Conservation (phyloP, 306 rosid genomes). For the Castanospermum australe region DNA sequence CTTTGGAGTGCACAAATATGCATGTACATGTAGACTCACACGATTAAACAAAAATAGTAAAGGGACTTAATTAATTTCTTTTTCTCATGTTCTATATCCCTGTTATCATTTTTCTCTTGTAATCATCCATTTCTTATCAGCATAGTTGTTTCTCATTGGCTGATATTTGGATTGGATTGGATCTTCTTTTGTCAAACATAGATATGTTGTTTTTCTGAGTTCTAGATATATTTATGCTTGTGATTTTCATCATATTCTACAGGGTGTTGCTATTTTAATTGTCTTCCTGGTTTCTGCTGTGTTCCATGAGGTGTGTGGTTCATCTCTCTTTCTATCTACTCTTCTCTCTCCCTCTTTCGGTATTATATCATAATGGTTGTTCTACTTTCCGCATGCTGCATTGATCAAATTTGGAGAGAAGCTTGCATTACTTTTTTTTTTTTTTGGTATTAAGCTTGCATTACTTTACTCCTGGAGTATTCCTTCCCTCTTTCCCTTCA, state of each 20-base stretch:
- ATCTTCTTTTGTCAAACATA: background rate
- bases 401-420: background rate
- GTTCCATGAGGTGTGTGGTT: conserved; percentile 81
- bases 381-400: conserved; percentile 22
- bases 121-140: background rate
- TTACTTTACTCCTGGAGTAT: background rate
- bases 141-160: background rate
- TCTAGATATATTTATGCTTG: conserved; percentile 2
- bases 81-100: background rate
- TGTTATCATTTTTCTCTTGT: background rate
- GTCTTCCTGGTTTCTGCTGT: conserved; percentile 84
- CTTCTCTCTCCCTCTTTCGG: background rate
- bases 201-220: conserved; percentile 3
- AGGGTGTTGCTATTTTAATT: conserved; percentile 74
- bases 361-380: background rate
- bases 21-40: background rate
- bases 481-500: background rate
- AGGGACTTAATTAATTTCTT: background rate
- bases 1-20: background rate
- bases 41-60: background rate
- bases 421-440: too few relatives aligned
- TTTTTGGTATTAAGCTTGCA: too few relatives aligned
- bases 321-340: background rate
- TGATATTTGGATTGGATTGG: background rate
- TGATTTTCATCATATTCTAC: conserved; percentile 25